These are phyloP conservation scores for Boehmeria nivea DNA, from an alignment of 306 rosid genomes.

Conservation along the genomic window DNA sequence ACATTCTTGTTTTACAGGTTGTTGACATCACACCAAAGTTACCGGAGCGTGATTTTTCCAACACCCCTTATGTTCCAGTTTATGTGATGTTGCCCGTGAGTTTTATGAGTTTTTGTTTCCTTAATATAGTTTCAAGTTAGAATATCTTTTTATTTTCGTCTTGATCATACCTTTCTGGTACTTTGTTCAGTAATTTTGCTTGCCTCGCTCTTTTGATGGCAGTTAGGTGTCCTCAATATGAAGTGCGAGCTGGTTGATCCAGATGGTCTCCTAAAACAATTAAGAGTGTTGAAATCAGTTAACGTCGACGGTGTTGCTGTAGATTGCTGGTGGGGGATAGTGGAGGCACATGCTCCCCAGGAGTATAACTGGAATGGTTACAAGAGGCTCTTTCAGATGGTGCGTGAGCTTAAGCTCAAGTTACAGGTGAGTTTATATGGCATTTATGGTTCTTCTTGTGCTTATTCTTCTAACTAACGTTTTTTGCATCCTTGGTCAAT, in stretches of 20 bases:
- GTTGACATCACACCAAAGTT: conserved; percentile 44
- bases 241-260: conserved; percentile 94
- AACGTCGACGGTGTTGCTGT: conserved; percentile 84
- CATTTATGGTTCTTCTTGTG: too few relatives aligned
- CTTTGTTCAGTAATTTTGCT: conserved; percentile 17
- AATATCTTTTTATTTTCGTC: too few relatives aligned
- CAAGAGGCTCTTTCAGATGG: conserved; percentile 88
- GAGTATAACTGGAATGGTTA: conserved; percentile 98
- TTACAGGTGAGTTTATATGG: conserved; percentile 58
- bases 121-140: too few relatives aligned
- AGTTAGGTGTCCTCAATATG: conserved; percentile 88
- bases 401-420: conserved; percentile 75
- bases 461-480: not conserved
- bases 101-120: conserved; percentile 19
- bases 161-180: not conserved
- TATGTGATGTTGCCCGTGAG: conserved; percentile 88
- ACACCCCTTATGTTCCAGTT: conserved; percentile 79
- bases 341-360: conserved; percentile 88
- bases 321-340: conserved; percentile 99
- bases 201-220: conserved; percentile 37
- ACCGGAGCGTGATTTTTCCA: conserved; percentile 70
- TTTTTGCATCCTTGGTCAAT: not conserved
- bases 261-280: conserved; percentile 79
- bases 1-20: conserved; percentile 41
- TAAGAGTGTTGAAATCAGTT: conserved; percentile 72